These are phyloP conservation scores for Galium porrigens DNA, from an alignment of 305 asterid species.

Conservation along the genomic window DNA sequence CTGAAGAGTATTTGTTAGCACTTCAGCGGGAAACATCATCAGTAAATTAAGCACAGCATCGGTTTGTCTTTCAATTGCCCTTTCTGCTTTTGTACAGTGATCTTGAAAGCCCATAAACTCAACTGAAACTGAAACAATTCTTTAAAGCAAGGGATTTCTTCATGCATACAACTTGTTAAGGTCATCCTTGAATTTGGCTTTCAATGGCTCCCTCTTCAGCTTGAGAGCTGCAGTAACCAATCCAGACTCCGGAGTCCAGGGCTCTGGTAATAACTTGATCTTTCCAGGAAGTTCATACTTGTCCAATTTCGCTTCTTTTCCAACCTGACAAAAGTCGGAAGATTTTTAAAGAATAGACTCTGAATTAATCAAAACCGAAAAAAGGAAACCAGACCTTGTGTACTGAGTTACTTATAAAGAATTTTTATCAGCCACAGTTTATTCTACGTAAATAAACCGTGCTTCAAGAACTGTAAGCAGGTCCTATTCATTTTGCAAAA, in stretches of 20 bases:
- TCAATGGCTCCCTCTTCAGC: constrained; percentile 74
- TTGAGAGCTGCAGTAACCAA: constrained; percentile 87
- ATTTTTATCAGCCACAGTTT: not conserved
- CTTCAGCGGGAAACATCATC: not conserved
- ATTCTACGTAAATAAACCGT: not conserved
- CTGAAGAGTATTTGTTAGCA: not conserved
- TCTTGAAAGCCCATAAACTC: not conserved
- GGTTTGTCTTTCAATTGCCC: not conserved
- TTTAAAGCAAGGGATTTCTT: constrained; percentile 11
- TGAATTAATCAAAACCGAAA: not conserved
- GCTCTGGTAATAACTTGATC: constrained; percentile 62
- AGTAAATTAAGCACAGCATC: not conserved
- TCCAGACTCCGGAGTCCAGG: constrained; percentile 92
- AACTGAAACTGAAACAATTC: not conserved
- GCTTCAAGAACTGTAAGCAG: not conserved
- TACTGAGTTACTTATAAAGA: not conserved
- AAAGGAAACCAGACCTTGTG: not conserved
- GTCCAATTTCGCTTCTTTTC: constrained; percentile 61
- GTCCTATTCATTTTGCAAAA: not conserved
- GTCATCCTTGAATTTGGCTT: constrained; percentile 48
- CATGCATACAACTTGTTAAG: constrained; percentile 31
- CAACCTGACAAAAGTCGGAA: constrained; percentile 41
- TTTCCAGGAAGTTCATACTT: constrained; percentile 69
- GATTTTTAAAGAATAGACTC: not conserved
- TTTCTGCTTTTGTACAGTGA: not conserved